Conservation (phyloP, 495 filamentous ascomycete species). For the Penicillium lagena region DNA sequence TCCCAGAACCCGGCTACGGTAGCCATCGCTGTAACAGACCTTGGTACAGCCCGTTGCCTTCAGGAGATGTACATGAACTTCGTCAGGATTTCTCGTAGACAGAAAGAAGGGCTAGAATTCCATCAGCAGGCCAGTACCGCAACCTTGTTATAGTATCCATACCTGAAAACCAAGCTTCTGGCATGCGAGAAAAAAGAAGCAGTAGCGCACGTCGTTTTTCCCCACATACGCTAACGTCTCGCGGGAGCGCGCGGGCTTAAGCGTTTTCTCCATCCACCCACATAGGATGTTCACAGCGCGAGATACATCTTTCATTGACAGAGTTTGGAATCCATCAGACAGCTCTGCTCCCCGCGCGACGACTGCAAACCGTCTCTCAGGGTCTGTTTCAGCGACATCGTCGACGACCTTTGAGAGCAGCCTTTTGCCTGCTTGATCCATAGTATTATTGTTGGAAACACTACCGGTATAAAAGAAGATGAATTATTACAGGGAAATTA, state of each 20-base stretch:
- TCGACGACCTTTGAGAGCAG: conserved; percentile 34
- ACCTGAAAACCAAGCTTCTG: conserved; percentile 27
- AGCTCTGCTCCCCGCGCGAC: conserved; percentile 35
- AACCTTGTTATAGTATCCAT: neutral
- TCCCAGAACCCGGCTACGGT: conserved; percentile 11
- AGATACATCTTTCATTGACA: conserved; percentile 44
- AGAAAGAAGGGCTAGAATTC: conserved; percentile 22
- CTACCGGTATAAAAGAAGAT: too few species aligned
- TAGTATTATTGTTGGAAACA: neutral
- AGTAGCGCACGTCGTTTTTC: conserved; percentile 38
- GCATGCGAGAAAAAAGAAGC: conserved; percentile 24
- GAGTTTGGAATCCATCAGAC: conserved; percentile 42
- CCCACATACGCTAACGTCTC: conserved; percentile 33
- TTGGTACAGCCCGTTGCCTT: conserved; percentile 25
- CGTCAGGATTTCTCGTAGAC: conserved; percentile 40
- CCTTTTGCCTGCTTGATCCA: conserved; percentile 7
- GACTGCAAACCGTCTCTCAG: conserved; percentile 33
- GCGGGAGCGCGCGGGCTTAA: conserved; percentile 19
- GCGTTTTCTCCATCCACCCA: conserved; percentile 39
- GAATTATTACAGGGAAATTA: too few species aligned
- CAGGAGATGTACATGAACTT: conserved; percentile 31
- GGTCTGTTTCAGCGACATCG: conserved; percentile 32
- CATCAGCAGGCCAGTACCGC: too few species aligned
- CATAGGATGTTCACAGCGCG: conserved; percentile 48
- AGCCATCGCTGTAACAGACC: conserved; percentile 22